Base-by-base conservation (phyloP, 2,329 filamentous ascomycete species). In the Trichothecium sympodiale region DNA sequence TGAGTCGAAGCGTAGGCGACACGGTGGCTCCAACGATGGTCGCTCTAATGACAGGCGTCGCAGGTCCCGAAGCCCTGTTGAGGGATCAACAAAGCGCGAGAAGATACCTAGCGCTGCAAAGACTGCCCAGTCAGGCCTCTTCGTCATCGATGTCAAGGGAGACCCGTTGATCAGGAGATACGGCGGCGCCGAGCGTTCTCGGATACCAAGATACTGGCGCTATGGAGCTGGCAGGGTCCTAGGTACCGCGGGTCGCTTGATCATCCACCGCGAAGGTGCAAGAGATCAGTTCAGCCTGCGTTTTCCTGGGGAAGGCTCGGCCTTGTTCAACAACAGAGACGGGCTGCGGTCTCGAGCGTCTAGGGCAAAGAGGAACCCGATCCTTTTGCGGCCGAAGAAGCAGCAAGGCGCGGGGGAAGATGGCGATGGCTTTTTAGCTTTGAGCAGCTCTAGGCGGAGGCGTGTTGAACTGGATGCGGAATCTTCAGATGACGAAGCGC, bases 91-190 rank as follows among this genome's bases (percentile, higher is more conserved):
- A 26, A 15, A 15, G 8, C 28, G n/a, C 8, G n/a, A 29, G n/a
- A 18, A 13, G 29, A n/a, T 16, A 16, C 17, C 5, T 5, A 10
- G 13, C 8, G 8, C 33, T n/a, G 17, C 26, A 14, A 26, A n/a
- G 17, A n/a, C 3, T 8, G 27, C 20, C 31, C 30, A 37, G 35
- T 39, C 38, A 5, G 34, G 36, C 20, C n/a, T 51, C 4, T 88
- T 74, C 52, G 47, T 74, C 31, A 49, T 83, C 35, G 89, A 96
- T 56, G 74, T 65, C 29, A 77, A 76, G 49, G 88, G 89, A 0
- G 89, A 96, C 48, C 63, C 69, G 4, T 69, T 86, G 33, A 86
- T 91, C 44, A 56, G 81, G 31, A 70, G 71, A 17, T 95, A 88
- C 53, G 84, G 83, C 2, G 71, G 74, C 18, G 68, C 83, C 28